Evolutionary conservation across 257 asterid species (phyloP).

Genomic region (Nicotiana otophora): DNA sequence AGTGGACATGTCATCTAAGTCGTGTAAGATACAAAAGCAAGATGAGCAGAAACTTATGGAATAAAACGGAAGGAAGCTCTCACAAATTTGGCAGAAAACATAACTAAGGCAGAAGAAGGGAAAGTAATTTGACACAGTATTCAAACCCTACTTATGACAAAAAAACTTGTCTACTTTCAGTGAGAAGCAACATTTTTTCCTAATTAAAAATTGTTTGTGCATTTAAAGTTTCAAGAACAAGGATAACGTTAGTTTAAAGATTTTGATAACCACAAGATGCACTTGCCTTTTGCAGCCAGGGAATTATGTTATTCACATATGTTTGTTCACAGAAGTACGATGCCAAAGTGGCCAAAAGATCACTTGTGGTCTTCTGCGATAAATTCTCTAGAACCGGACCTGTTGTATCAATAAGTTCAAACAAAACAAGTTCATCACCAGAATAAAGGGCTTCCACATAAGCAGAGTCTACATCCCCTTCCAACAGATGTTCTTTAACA

Average conservation of each 20-base stretch:
- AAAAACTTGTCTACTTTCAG: neutral
- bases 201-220: neutral
- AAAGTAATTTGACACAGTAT: neutral
- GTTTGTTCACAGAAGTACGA: conserved; percentile 62
- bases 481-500: conserved; percentile 45
- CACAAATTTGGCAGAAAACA: conserved; percentile 1
- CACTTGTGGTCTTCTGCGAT: conserved; percentile 58
- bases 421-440: conserved; percentile 60
- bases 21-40: neutral
- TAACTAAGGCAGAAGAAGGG: neutral
- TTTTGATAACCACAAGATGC: conserved; percentile 1
- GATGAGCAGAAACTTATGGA: neutral
- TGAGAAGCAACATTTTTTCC: neutral
- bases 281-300: conserved; percentile 97
- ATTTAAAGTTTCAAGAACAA: neutral
- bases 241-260: neutral
- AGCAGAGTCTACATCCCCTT: conserved; percentile 74
- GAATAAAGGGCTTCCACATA: conserved; percentile 71
- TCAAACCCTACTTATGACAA: neutral
- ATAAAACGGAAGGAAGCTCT: neutral
- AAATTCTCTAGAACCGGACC: conserved; percentile 77
- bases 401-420: conserved; percentile 84
- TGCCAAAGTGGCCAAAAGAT: conserved; percentile 57
- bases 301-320: conserved; percentile 61
- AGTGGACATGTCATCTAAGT: neutral